phyloP scores from a whole-genome alignment of 1,284 basidiomycete species.

The Austroboletus sp. region DNA sequence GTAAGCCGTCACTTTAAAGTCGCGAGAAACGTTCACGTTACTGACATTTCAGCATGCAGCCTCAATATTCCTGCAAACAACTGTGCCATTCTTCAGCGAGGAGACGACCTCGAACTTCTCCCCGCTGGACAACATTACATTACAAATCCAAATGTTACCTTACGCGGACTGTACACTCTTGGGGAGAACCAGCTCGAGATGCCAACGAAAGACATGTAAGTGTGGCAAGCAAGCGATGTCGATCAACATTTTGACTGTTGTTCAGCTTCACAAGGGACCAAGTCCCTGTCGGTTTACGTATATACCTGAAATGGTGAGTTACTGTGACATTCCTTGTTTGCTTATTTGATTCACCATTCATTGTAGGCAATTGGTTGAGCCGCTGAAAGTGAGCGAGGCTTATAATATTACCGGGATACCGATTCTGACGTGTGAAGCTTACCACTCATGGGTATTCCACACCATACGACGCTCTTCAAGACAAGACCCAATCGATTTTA shows the following conservation, averaged over 20 bases:
- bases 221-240: slow-evolving; percentile 2
- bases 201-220: slow-evolving; percentile 77
- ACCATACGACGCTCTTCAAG: slow-evolving; percentile 70
- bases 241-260: slow-evolving; percentile 1
- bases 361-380: slow-evolving; percentile 59
- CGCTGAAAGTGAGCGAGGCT: slow-evolving; percentile 46
- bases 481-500: slow-evolving; percentile 77
- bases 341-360: not conserved
- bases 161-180: slow-evolving; percentile 68
- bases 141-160: slow-evolving; percentile 70
- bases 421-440: slow-evolving; percentile 32
- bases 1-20: slow-evolving; percentile 38
- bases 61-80: slow-evolving; percentile 78
- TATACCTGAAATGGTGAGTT: slow-evolving; percentile 66
- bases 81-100: slow-evolving; percentile 72
- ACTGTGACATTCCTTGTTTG: not conserved
- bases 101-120: slow-evolving; percentile 70
- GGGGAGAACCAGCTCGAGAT: slow-evolving; percentile 78
- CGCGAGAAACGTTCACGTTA: not conserved
- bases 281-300: slow-evolving; percentile 73
- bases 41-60: slow-evolving; percentile 33
- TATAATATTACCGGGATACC: not conserved
- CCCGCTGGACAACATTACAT: slow-evolving; percentile 75
- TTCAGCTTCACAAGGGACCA: slow-evolving; percentile 72
- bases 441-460: slow-evolving; percentile 75